Conservation (phyloP, 192 early-diverging fungal species). For the Backusella australiensis region DNA sequence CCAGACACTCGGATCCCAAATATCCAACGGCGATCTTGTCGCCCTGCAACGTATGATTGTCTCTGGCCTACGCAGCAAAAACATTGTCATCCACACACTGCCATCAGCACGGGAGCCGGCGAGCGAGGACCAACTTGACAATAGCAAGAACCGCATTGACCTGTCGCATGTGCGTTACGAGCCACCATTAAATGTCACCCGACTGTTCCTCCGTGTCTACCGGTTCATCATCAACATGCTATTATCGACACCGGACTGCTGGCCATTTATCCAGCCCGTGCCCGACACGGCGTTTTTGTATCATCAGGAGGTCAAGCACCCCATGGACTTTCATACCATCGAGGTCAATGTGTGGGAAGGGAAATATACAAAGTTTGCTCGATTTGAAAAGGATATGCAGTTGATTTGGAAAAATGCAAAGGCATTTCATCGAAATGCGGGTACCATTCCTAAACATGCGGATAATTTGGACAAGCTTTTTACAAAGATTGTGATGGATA, state of each 20-base stretch:
- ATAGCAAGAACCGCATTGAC: not conserved
- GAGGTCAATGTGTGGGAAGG: constrained; percentile 54
- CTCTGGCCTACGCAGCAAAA: constrained; percentile 17
- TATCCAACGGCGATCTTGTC: constrained; percentile 27
- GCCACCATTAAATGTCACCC: constrained; percentile 19
- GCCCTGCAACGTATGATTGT: constrained; percentile 33
- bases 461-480: constrained; percentile 27
- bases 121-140: not conserved
- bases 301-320: constrained; percentile 43
- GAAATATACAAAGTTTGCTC: constrained; percentile 35
- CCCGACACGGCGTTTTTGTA: constrained; percentile 41
- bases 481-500: constrained; percentile 26
- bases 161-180: constrained; percentile 21
- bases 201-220: constrained; percentile 28
- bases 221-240: constrained; percentile 36
- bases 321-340: constrained; percentile 54
- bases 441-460: constrained; percentile 30
- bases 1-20: constrained; percentile 30
- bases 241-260: constrained; percentile 30
- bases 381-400: constrained; percentile 49
- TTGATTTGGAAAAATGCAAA: constrained; percentile 48
- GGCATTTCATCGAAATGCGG: constrained; percentile 32
- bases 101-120: not conserved
- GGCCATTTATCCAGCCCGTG: constrained; percentile 41
- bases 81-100: constrained; percentile 26